Percentiles rank a stretch among this genome's conserved stretches.
Conservation (phyloP, 148 eudicot genomes). For the Rhododendron griersonianum region DNA sequence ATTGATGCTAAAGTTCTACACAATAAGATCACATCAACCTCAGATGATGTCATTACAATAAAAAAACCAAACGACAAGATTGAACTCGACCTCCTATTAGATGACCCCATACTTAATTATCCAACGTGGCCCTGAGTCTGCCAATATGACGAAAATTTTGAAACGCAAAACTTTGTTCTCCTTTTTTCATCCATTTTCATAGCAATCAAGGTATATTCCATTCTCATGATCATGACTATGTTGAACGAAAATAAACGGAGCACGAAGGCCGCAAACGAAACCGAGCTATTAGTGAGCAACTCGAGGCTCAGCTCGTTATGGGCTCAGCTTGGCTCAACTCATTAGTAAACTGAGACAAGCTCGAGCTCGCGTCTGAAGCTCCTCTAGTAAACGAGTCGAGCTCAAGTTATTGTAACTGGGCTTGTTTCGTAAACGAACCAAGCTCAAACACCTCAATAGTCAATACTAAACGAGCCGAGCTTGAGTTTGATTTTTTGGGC, state of each 20-base stretch:
- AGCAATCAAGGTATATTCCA: neutral
- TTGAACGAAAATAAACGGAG: neutral
- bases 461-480: too few species aligned
- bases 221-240: neutral
- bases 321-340: neutral
- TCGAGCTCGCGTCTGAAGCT: too few species aligned
- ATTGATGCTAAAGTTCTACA: neutral
- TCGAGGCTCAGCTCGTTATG: neutral
- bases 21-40: neutral
- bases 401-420: neutral
- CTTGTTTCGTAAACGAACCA: neutral
- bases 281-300: neutral
- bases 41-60: neutral
- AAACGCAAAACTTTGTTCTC: neutral
- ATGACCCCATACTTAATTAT: neutral
- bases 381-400: too few species aligned
- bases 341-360: too few species aligned
- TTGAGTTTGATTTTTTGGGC: too few species aligned
- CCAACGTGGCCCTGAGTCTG: neutral
- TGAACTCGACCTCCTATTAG: neutral
- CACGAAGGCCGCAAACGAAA: neutral
- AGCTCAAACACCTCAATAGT: too few species aligned
- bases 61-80: neutral
- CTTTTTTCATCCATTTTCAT: neutral
- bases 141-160: neutral